Conservation (phyloP, 441 rosid species). For the Hura crepitans region DNA sequence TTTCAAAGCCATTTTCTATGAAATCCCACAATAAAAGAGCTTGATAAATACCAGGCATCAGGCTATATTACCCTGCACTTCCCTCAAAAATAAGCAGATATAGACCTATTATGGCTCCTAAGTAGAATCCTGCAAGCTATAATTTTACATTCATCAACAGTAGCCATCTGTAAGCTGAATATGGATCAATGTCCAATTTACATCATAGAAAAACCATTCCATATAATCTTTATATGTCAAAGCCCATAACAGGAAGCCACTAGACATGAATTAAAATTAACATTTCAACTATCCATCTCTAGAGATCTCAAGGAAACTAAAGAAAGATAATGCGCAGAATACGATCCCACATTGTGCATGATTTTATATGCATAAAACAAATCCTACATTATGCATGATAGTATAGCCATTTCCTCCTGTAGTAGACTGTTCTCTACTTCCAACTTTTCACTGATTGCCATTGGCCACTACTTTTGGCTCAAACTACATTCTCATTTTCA, state of each 20-base stretch:
- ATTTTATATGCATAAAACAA: background rate
- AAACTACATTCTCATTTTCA: background rate
- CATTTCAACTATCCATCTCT: background rate
- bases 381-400: background rate
- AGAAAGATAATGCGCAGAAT: background rate
- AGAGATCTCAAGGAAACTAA: slow-evolving; percentile 7
- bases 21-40: background rate
- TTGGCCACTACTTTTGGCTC: background rate
- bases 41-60: background rate
- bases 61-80: background rate
- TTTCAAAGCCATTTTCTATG: background rate
- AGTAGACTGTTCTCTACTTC: background rate
- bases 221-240: background rate
- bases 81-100: background rate
- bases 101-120: background rate
- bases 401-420: background rate
- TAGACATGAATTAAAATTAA: background rate
- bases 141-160: background rate
- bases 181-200: background rate
- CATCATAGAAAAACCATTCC: background rate
- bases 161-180: background rate
- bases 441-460: background rate
- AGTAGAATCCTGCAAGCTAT: background rate
- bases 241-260: background rate
- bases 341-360: background rate